A percentile compares a stretch with the other conserved stretches of the same genome.
These are phyloP conservation scores for Holtermannia corniformis DNA, from an alignment of 768 basidiomycete species.

Conservation along the genomic window DNA sequence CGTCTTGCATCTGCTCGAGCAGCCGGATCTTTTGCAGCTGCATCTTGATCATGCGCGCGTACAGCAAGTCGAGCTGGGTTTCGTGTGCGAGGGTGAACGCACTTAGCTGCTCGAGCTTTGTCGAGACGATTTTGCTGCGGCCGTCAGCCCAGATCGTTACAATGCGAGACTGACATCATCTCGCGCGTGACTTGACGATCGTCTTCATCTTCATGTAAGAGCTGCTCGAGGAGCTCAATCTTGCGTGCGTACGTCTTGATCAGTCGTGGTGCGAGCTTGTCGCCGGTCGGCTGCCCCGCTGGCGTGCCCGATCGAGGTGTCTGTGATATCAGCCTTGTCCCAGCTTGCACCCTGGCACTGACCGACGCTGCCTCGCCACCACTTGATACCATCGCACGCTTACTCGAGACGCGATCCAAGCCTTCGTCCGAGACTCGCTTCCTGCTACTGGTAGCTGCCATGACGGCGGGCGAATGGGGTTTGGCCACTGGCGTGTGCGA, in stretches of 20 bases:
- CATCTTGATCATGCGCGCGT: constrained; percentile 26
- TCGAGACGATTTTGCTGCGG: neutral
- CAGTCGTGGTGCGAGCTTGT: constrained; percentile 21
- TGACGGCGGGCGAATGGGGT: too few relatives aligned
- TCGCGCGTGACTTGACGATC: constrained; percentile 26
- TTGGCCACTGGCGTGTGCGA: too few relatives aligned
- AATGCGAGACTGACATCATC: constrained; percentile 16
- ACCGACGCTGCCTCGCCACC: too few relatives aligned
- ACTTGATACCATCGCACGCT: too few relatives aligned
- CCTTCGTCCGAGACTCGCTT: too few relatives aligned
- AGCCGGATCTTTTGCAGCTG: constrained; percentile 18
- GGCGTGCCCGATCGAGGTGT: too few relatives aligned
- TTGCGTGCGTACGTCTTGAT: constrained; percentile 23
- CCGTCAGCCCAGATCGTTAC: neutral
- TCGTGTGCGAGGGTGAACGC: neutral
- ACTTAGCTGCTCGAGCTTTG: constrained; percentile 5
- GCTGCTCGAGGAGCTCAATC: constrained; percentile 17
- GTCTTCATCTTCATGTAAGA: constrained; percentile 12
- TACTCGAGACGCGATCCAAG: too few relatives aligned
- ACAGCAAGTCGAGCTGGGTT: constrained; percentile 13
- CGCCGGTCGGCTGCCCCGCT: too few relatives aligned
- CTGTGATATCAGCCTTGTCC: too few relatives aligned
- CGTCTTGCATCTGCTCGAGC: constrained; percentile 15
- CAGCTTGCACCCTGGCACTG: too few relatives aligned
- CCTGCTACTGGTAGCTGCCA: too few relatives aligned